Base-by-base conservation (phyloP, 345 rosid species). In the Pelargonium nanum region DNA sequence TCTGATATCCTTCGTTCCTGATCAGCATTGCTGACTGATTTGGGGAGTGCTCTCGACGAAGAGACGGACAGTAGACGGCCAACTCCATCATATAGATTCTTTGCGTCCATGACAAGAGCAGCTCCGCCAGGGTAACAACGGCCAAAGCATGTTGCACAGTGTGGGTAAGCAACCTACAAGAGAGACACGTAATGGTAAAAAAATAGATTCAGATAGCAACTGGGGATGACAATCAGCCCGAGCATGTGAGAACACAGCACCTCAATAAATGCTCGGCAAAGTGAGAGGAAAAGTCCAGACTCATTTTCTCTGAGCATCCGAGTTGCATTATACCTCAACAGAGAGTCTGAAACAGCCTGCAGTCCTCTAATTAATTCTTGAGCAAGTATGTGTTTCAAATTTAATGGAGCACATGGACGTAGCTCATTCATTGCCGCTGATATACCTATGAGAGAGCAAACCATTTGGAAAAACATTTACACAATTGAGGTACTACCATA, bases 381-480 rank as follows among this genome's bases (percentile, higher is more conserved):
- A 67, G 95, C 94, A 65, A 89, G 80, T 54, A 81, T 76, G 64
- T 73, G 71, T 76, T 89, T 87, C 75, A 87, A 81, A 74, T 90
- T 89, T 74, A 84, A 45, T 0, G 97, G 92, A 58, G 95, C 97
- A 80, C 96, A 93, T 6, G 87, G 90, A 19, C 97, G 94, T 51
- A 89, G 73, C 71, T 93, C 99, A 22, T 87, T 89, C 81, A 89
- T 84, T 65, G 97, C 97, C 34, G 80, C 92, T 61, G 99, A 89
- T 50, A 93, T 90, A 72, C 97, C 97, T 89, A 69, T 52, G 65
- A 56, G 55, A 58, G 65, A 28, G 70, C 24, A 34, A n/a, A 59
- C 19, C 26, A 52, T 6, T 32, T 16, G 20, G 19, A 44, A 1
- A 60, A 12, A 44, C 21, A 24, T 24, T n/a, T 30, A 52, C n/a